These are phyloP conservation scores for Kitagawia praeruptora DNA, from an alignment of 129 eudicot species.

Conservation along the genomic window DNA sequence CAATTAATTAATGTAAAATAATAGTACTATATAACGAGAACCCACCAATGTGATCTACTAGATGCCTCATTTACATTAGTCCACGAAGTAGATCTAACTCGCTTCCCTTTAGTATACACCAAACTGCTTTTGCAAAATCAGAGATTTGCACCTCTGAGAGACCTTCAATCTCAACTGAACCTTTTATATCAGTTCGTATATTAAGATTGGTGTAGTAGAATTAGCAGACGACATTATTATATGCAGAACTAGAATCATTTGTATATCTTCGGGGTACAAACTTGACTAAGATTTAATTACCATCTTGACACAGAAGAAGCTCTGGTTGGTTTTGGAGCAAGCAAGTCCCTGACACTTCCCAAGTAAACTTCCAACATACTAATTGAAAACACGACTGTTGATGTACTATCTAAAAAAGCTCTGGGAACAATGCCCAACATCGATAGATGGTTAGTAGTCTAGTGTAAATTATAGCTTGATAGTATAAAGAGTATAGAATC, in stretches of 20 bases:
- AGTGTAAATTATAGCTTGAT: too few species aligned
- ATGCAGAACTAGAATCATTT: not conserved
- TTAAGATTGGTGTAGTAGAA: conserved; percentile 47
- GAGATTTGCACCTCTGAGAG: conserved; percentile 54
- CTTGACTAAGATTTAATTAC: conserved; percentile 10
- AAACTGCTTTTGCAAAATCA: conserved; percentile 52
- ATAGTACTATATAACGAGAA: not conserved
- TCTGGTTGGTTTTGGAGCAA: conserved; percentile 44
- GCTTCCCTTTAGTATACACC: conserved; percentile 63
- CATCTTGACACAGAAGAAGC: conserved; percentile 25
- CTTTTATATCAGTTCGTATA: conserved; percentile 62
- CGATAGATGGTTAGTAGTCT: too few species aligned
- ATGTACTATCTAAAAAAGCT: conserved; percentile 34
- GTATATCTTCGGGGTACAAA: not conserved
- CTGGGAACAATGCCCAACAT: conserved; percentile 50
- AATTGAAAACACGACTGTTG: conserved; percentile 36
- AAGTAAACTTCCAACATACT: conserved; percentile 82
- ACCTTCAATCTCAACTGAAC: conserved; percentile 61
- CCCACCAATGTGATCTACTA: conserved; percentile 78
- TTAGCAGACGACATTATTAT: conserved; percentile 2
- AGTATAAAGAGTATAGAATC: too few species aligned
- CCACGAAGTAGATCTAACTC: conserved; percentile 65
- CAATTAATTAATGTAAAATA: not conserved
- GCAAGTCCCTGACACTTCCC: conserved; percentile 60
- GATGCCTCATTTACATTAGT: conserved; percentile 69